These are phyloP conservation scores for Sicyos baderoa DNA, from an alignment of 306 rosid genomes.

Conservation along the genomic window DNA sequence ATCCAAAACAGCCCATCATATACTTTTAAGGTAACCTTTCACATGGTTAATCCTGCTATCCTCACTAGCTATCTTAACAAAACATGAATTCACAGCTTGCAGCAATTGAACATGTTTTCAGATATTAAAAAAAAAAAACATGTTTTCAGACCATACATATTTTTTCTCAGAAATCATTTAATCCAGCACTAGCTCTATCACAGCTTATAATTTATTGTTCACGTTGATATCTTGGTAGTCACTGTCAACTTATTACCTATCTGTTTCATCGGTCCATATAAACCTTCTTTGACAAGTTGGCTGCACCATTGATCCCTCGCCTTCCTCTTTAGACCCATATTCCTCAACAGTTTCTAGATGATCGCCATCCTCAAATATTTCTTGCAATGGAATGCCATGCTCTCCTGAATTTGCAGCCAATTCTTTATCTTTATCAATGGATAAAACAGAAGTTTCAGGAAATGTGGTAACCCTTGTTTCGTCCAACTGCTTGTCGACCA, in stretches of 20 bases:
- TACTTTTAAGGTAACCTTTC: neutral
- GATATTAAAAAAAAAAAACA: neutral
- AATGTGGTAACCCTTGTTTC: constrained; percentile 19
- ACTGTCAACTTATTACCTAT: constrained; percentile 44
- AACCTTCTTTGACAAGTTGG: constrained; percentile 63
- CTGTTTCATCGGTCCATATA: constrained; percentile 76
- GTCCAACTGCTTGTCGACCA: constrained; percentile 30
- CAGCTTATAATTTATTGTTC: neutral
- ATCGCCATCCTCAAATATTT: constrained; percentile 38
- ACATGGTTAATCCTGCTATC: constrained; percentile 12
- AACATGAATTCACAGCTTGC: neutral
- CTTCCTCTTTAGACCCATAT: constrained; percentile 30
- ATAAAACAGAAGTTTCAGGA: constrained; percentile 26
- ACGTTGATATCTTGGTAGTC: neutral
- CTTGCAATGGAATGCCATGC: constrained; percentile 27
- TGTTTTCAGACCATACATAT: neutral
- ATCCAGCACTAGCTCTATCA: neutral
- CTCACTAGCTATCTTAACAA: neutral
- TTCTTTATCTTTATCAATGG: constrained; percentile 30
- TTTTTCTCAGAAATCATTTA: neutral
- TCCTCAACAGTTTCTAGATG: constrained; percentile 30
- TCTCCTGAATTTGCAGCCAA: constrained; percentile 32
- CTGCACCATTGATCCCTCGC: constrained; percentile 45
- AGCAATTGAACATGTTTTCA: constrained; percentile 1
- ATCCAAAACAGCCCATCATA: constrained; percentile 3